Base-by-base conservation (phyloP, 805 yeast species). In the Soucietia sequanensis region DNA sequence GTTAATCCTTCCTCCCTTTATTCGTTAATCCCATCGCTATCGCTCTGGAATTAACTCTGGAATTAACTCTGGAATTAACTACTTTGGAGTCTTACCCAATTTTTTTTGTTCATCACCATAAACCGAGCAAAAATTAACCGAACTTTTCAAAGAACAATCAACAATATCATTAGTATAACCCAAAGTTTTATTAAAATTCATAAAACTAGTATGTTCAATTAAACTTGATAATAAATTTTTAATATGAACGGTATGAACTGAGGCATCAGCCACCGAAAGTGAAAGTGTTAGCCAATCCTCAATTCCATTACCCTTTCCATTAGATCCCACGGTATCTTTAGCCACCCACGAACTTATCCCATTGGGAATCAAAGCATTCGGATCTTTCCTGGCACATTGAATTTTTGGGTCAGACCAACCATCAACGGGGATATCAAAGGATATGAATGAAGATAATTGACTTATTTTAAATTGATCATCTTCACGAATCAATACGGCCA, bases 331-430 rank as follows among this genome's bases (percentile, higher is more conserved):
- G n/a, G n/a, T n/a, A 6, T 22, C 32, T n/a, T 13, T 11, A n/a
- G 17, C 5, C 3, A 25, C 30, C 44, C 38, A 33, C 2, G 31
- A 22, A 5, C 33, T 20, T 12, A 37, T 31, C 21, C 38, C 35
- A 22, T 52, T 54, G 3, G 59, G 58, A 25, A 54, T 51, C 29
- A 53, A 35, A 10, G 45, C 55, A 27, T 46, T 51, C 8, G 54
- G 51, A 18, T 39, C 41, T 14, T 28, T 26, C 19, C 44, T 38
- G n/a, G 31, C 31, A 31, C 59, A 54, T 6, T 41, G 11, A 19
- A 38, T 39, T 6, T 41, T 32, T 2, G 55, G 47, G n/a, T 31
- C 33, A 11, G 40, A 23, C 53, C 53, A 48, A 5, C 37, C 43
- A 20, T 27, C 24, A 10, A 43, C 40, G 5, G 37, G 36, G 2